Conservation (phyloP, 2,329 filamentous ascomycete species). For the Penicillium sp. region DNA sequence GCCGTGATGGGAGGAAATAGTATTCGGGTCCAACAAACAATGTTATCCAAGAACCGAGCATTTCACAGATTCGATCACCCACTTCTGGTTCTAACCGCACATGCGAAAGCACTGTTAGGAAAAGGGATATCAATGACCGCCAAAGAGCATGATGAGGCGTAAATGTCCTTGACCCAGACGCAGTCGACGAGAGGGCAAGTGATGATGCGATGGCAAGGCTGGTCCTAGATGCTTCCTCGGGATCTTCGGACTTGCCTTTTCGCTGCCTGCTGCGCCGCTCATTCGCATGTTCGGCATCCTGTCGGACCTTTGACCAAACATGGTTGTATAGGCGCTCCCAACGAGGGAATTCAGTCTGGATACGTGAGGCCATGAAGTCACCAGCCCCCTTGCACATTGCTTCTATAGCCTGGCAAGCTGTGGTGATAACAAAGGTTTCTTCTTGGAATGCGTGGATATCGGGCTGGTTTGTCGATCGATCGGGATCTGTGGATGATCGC, state of each 20-base stretch:
- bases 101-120: constrained; percentile 43
- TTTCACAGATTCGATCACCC: constrained; percentile 46
- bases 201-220: constrained; percentile 16
- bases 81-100: constrained; percentile 45
- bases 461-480: constrained; percentile 60
- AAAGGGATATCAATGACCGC: constrained; percentile 42
- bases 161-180: constrained; percentile 35
- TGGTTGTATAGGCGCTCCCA: constrained; percentile 47
- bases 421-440: constrained; percentile 61
- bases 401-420: constrained; percentile 70
- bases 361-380: constrained; percentile 76
- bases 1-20: constrained; percentile 29
- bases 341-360: constrained; percentile 68
- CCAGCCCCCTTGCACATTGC: constrained; percentile 73
- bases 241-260: not conserved
- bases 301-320: constrained; percentile 42
- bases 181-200: constrained; percentile 25
- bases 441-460: constrained; percentile 37
- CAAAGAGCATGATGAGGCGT: constrained; percentile 46
- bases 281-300: constrained; percentile 41
- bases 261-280: constrained; percentile 35
- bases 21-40: constrained; percentile 40
- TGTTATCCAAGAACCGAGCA: constrained; percentile 42
- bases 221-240: not conserved
- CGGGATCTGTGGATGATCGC: constrained; percentile 46